phyloP scores from a whole-genome alignment of 306 rosid genomes.

The Styphnolobium japonicum region DNA sequence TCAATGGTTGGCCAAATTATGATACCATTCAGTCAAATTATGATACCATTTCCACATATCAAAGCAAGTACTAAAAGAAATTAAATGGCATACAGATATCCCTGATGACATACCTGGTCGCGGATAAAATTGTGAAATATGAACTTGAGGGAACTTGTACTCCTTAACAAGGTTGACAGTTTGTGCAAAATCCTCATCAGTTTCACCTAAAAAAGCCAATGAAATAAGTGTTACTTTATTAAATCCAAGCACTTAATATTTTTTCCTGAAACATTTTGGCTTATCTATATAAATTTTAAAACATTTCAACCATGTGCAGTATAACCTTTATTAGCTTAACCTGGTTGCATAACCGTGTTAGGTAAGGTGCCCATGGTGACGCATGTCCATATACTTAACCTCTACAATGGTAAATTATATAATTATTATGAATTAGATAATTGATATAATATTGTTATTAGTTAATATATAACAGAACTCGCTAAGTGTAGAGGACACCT shows the following conservation, averaged over 20 bases:
- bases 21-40: no score
- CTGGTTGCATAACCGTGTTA: no score
- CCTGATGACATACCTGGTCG: slow-evolving; percentile 71
- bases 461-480: no score
- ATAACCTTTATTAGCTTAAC: no score
- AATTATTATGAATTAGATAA: no score
- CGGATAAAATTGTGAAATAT: slow-evolving; percentile 96
- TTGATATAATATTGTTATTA: no score
- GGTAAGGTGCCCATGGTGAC: no score
- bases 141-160: slow-evolving; percentile 89
- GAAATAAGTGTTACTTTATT: slow-evolving; percentile 14
- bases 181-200: slow-evolving; percentile 84
- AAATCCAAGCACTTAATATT: not conserved
- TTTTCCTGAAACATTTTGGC: not conserved
- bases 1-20: no score
- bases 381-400: no score
- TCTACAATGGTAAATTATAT: no score
- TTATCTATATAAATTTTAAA: slow-evolving; percentile 6
- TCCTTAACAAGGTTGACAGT: slow-evolving; percentile 70
- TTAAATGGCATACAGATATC: not conserved
- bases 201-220: slow-evolving; percentile 72
- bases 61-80: not conserved
- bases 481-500: no score
- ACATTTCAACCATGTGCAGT: not conserved
- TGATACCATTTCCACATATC: not conserved